phyloP scores from a whole-genome alignment of 352 stramenopile species.

The Globisporangium spiculum region DNA sequence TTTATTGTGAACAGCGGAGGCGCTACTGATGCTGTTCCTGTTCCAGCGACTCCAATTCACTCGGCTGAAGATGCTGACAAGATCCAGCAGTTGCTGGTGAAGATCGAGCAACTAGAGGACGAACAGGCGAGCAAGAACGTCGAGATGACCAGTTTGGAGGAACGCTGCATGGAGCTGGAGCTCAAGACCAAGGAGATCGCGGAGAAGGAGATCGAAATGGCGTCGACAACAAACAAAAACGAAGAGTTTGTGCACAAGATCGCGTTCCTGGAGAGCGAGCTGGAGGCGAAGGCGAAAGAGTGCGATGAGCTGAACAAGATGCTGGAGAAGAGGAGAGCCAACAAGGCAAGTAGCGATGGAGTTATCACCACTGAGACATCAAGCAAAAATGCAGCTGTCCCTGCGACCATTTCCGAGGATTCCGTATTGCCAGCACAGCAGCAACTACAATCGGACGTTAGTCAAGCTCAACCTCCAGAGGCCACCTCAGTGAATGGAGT shows the following conservation, averaged over 20 bases:
- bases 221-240: conserved; percentile 34
- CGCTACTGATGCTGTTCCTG: neutral
- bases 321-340: conserved; percentile 20
- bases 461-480: conserved; percentile 1
- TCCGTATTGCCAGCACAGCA: conserved; percentile 5
- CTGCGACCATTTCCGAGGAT: conserved; percentile 12
- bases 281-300: conserved; percentile 46
- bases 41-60: neutral
- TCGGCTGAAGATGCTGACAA: conserved; percentile 14
- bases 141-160: conserved; percentile 53
- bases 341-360: neutral
- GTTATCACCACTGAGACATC: neutral
- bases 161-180: conserved; percentile 54
- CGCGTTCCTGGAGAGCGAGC: conserved; percentile 45
- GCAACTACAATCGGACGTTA: neutral
- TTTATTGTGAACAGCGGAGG: conserved; percentile 2
- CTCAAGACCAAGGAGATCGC: conserved; percentile 33
- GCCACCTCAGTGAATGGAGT: conserved; percentile 4
- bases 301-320: conserved; percentile 45
- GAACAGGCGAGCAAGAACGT: conserved; percentile 50
- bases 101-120: conserved; percentile 62
- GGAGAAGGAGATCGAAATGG: conserved; percentile 37
- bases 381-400: neutral
- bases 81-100: conserved; percentile 39
- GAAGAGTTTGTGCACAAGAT: conserved; percentile 56